Evolutionary conservation across 2,329 filamentous ascomycete genomes (phyloP), one percentile per base, ranked within the genome.

Genomic region (Verticillium alfalfae): DNA sequence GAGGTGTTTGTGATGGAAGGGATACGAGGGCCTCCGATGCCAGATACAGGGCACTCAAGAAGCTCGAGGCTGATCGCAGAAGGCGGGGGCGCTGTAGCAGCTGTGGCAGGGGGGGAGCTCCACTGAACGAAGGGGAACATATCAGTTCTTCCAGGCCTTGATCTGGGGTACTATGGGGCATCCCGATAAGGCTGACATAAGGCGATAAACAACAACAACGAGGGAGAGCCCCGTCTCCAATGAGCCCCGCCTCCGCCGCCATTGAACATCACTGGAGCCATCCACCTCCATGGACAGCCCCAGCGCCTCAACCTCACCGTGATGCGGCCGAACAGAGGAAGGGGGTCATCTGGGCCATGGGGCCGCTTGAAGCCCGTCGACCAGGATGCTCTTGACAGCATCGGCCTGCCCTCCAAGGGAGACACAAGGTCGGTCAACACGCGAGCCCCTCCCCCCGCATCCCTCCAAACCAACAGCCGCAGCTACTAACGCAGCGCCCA

Each of bases 401-500:
- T 96, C 67, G 93, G 94, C 1, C 82, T 97, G 66, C 92, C 92
- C 5, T 97, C 93, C 2, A 97, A 97, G 72, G 94, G 94, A 59
- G 94, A 98, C 74, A 90, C 83, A 57, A 89, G 90, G 93, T 94
- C 80, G 45, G 36, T 13, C 39, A 22, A 52, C 45, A 22, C 10
- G n/a, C 45, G n/a, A n/a, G n/a, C 45, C 45, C 45, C 45, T 18
- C 4, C 45, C 22, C n/a, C 22, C 12, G 18, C 45, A 22, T 16
- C 41, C 34, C 31, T 55, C 55, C 26, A 55, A 9, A 57, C 31
- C 5, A 38, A 62, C 62, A 63, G 57, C 45, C 36, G 9, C 57
- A 41, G 1, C 8, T 18, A 66, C 26, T 31, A 31, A 31, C 26
- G 4, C 26, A 31, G 26, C 26, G 26, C 26, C 26, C 26, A 92